Evolutionary conservation across 306 rosid genomes (phyloP).

Genomic region (Vachellia collinsii): DNA sequence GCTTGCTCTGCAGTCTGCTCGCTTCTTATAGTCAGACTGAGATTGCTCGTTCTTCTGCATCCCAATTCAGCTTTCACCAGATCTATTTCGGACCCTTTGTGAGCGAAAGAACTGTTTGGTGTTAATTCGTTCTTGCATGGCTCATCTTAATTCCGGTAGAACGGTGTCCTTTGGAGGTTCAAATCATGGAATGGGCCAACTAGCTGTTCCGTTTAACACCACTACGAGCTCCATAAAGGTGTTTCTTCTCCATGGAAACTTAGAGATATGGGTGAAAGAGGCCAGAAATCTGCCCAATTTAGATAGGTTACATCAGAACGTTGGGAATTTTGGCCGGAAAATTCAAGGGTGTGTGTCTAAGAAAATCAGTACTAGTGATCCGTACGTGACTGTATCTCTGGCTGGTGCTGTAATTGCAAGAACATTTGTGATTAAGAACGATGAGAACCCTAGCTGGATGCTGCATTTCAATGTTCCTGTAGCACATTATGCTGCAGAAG

Average conservation of each 20-base stretch:
- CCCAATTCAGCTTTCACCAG: too few relatives aligned
- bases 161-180: slow-evolving; percentile 67
- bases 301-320: slow-evolving; percentile 66
- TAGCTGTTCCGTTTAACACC: slow-evolving; percentile 58
- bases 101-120: neutral
- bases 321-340: slow-evolving; percentile 48
- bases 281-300: slow-evolving; percentile 81
- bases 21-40: neutral
- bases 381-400: slow-evolving; percentile 74
- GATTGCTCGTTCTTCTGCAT: too few relatives aligned
- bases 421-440: slow-evolving; percentile 68
- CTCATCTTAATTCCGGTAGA: slow-evolving; percentile 47
- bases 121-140: slow-evolving; percentile 39
- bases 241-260: slow-evolving; percentile 72
- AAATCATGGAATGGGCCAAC: slow-evolving; percentile 60
- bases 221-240: slow-evolving; percentile 50
- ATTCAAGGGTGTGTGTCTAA: slow-evolving; percentile 44
- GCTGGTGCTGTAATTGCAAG: slow-evolving; percentile 76
- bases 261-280: slow-evolving; percentile 60
- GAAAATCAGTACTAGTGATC: slow-evolving; percentile 62
- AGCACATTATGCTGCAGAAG: slow-evolving; percentile 78
- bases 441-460: slow-evolving; percentile 81
- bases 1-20: neutral
- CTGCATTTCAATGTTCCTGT: slow-evolving; percentile 79
- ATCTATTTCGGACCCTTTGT: too few relatives aligned